phyloP scores from a whole-genome alignment of 169 alveolate species.

The Eimeria falciformis region DNA sequence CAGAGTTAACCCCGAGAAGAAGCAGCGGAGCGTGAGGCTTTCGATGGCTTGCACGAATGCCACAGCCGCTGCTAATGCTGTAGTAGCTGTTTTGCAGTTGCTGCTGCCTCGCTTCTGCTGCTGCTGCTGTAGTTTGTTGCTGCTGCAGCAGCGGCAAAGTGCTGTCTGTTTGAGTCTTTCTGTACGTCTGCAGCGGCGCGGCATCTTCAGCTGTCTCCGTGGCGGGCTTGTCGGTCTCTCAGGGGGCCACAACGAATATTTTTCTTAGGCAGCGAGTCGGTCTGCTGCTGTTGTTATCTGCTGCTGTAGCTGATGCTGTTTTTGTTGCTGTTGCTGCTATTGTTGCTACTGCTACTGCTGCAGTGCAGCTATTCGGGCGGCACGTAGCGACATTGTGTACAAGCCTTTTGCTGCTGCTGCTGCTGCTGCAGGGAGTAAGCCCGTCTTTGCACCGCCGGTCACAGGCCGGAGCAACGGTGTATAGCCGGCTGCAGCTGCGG shows the following conservation, averaged over 20 bases:
- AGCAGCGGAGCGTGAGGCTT: constrained; percentile 61
- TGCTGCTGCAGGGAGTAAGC: constrained; percentile 64
- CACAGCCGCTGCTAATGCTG: too few species aligned
- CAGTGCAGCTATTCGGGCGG: too few species aligned
- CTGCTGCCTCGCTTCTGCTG: constrained; percentile 22
- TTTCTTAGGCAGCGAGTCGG: constrained; percentile 46
- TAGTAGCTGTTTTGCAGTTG: background rate
- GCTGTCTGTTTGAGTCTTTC: background rate
- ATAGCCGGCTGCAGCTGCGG: constrained; percentile 48
- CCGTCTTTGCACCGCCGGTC: constrained; percentile 45
- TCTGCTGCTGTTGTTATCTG: background rate
- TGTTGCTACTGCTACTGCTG: background rate
- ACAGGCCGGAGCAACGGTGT: constrained; percentile 45
- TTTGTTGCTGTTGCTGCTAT: background rate
- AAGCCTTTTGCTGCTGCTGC: background rate
- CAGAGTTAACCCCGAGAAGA: constrained; percentile 34
- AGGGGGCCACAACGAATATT: constrained; percentile 58
- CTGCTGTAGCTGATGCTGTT: constrained; percentile 27
- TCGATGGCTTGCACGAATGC: too few species aligned
- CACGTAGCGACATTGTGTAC: too few species aligned
- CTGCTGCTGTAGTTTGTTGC: constrained; percentile 41
- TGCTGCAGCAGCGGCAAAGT: background rate
- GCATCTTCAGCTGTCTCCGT: constrained; percentile 55
- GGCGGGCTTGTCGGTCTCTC: constrained; percentile 26
- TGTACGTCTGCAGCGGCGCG: constrained; percentile 26